Base-by-base conservation (phyloP, 768 basidiomycete species). In the Rhodotorula diobovata region DNA sequence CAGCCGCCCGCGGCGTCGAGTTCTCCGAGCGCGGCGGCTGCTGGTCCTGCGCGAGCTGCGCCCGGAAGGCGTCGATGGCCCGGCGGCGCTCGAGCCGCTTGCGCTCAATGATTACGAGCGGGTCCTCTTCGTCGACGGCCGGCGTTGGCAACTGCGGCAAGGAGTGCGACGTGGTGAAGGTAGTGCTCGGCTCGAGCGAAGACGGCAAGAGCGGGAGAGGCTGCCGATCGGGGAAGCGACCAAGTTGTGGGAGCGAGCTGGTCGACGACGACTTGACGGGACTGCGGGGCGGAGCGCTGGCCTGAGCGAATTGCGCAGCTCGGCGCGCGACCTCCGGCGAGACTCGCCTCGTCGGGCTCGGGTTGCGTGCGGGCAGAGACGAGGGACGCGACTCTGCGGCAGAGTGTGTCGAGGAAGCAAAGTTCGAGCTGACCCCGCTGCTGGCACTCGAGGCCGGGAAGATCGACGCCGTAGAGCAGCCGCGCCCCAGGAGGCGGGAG, bases 241-340 rank as follows among this genome's bases (percentile, higher is more conserved):
- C n/a, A n/a, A n/a, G 51, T n/a, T 53, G 30, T 12, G 4, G 0
- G 16, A 14, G 50, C 51, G 37, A 18, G 35, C 20, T 6, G 30
- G 20, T 16, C 9, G 43, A 35, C 23, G 28, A 1, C 15, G 34
- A 50, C 32, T 63, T 62, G 16, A 28, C 43, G 50, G 62, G 62
- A 20, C 62, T 69, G 21, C 43, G 6, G 5, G 34, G 30, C 14
- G 39, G 34, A 0, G 34, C 18, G 14, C 2, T n/a, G 51, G 18
- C 28, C n/a, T 30, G 35, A 8, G n/a, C 70, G 51, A 58, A 71
- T 15, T 12, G 32, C 10, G 65, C 65, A 3, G 61, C 70, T 7
- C 61, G 28, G 0, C 65, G 54, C 0, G 61, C 61, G 10, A 71
- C 57, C 30, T 71, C 70, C 5, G 70, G 70, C 53, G 70, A 71